Percentiles rank a stretch among this genome's conserved stretches.
phyloP scores from a whole-genome alignment of 2,329 filamentous ascomycete species.

The Xylariaceae sp. region DNA sequence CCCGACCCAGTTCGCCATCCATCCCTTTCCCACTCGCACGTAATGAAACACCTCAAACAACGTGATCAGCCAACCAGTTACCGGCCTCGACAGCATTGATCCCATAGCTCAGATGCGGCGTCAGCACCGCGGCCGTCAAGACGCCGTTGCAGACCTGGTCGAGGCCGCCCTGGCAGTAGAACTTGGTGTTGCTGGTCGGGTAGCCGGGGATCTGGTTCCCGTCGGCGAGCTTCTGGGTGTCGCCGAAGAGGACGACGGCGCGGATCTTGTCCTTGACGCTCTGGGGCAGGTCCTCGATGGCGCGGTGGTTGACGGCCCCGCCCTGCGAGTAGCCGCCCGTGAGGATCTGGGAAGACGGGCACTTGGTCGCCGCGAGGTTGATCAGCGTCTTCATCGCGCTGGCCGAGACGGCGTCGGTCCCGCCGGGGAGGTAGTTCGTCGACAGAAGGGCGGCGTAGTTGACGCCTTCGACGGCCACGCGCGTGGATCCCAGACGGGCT shows the following conservation, averaged over 20 bases:
- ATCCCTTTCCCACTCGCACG: too few relatives aligned
- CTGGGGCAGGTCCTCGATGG: conserved; percentile 22
- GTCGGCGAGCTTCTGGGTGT: conserved; percentile 21
- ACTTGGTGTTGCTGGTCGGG: conserved; percentile 1
- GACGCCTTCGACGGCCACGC: conserved; percentile 14
- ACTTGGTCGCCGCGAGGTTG: conserved; percentile 26
- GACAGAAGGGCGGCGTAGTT: conserved; percentile 27
- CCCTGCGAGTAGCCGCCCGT: conserved; percentile 28
- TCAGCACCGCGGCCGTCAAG: not conserved
- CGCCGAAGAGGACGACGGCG: conserved; percentile 28
- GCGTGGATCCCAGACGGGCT: conserved; percentile 3
- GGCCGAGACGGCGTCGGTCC: conserved; percentile 27
- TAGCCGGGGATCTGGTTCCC: conserved; percentile 1
- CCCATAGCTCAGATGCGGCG: conserved; percentile 4
- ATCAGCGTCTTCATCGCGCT: conserved; percentile 27
- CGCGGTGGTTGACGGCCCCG: conserved; percentile 4
- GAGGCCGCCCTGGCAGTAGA: conserved; percentile 1
- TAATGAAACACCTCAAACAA: not conserved
- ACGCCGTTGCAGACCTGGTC: conserved; percentile 5
- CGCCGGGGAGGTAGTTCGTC: conserved; percentile 27
- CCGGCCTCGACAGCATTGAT: conserved; percentile 3
- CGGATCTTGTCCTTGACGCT: conserved; percentile 21
- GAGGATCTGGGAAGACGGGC: conserved; percentile 30
- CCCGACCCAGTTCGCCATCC: too few relatives aligned
- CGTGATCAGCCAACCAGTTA: conserved; percentile 2